phyloP scores from a whole-genome alignment of 495 filamentous ascomycete genomes.

The Glarea lozoyensis region DNA sequence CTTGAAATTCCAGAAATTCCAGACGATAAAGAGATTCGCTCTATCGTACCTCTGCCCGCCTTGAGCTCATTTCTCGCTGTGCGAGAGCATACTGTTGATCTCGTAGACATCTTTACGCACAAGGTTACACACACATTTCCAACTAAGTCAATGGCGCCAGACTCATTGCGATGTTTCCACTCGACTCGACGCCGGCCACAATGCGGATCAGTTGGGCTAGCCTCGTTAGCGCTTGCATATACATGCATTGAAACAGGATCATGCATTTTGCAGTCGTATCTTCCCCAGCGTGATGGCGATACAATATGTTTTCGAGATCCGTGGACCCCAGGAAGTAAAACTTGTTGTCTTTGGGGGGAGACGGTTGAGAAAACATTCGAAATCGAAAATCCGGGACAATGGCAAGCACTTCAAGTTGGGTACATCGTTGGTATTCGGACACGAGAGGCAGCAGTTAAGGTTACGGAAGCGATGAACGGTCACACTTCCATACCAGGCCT shows the following conservation, averaged over 20 bases:
- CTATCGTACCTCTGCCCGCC: constrained; percentile 29
- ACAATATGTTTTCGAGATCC: constrained; percentile 30
- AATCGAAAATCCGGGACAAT: constrained; percentile 38
- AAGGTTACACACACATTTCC: constrained; percentile 45
- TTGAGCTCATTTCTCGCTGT: constrained; percentile 42
- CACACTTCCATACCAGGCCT: neutral
- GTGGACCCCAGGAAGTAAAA: constrained; percentile 16
- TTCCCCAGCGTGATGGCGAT: constrained; percentile 35
- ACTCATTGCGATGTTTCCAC: constrained; percentile 41
- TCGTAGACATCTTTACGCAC: constrained; percentile 41
- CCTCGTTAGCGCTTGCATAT: constrained; percentile 46
- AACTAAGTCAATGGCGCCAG: constrained; percentile 45
- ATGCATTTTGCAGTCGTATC: constrained; percentile 46
- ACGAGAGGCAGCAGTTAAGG: constrained; percentile 8
- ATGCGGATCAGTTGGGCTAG: constrained; percentile 37
- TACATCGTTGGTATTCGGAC: constrained; percentile 38
- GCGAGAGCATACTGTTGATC: constrained; percentile 37
- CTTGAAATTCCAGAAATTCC: constrained; percentile 22
- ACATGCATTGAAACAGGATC: constrained; percentile 39
- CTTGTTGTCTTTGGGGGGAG: constrained; percentile 32
- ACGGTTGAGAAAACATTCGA: constrained; percentile 26
- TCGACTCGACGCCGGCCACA: constrained; percentile 34
- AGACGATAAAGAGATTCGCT: constrained; percentile 22
- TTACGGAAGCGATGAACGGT: neutral
- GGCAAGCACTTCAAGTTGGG: constrained; percentile 37